A percentile compares a stretch with the other conserved stretches of the same genome.
Conservation (phyloP, 2,329 filamentous ascomycete genomes). For the Endoconidiophora polonica region DNA sequence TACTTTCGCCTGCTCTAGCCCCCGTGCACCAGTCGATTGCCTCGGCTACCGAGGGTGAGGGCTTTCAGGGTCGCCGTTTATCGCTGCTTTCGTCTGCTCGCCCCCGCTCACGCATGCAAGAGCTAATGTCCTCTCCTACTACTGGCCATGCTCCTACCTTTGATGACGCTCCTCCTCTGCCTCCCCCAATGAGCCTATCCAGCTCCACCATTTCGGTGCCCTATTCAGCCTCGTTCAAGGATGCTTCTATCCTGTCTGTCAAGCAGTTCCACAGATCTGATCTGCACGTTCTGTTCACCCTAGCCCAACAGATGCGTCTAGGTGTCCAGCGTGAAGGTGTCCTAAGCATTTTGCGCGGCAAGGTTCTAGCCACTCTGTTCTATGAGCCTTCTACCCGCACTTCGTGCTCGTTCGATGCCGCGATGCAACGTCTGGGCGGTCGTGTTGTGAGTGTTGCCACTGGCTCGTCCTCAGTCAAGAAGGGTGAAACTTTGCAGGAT, state of each 20-base stretch:
- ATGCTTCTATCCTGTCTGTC: conserved; percentile 79
- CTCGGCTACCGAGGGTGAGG: conserved; percentile 6
- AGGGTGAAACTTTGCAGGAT: conserved; percentile 87
- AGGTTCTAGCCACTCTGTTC: conserved; percentile 83
- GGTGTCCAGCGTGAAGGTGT: conserved; percentile 87
- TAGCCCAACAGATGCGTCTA: conserved; percentile 93
- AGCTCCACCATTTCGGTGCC: conserved; percentile 6
- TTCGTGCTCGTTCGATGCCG: conserved; percentile 87
- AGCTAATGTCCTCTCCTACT: conserved; percentile 3
- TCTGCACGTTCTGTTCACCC: conserved; percentile 83
- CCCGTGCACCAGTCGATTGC: conserved; percentile 18
- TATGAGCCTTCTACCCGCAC: conserved; percentile 95
- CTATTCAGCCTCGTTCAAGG: conserved; percentile 56
- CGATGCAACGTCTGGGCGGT: conserved; percentile 94
- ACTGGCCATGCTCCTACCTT: conserved; percentile 1
- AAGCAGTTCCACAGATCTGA: conserved; percentile 77
- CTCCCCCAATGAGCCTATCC: conserved; percentile 8
- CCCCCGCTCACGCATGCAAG: conserved; percentile 11
- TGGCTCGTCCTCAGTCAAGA: conserved; percentile 72
- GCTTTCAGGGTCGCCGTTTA: conserved; percentile 17
- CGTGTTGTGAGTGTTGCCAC: conserved; percentile 70
- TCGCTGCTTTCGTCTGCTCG: conserved; percentile 16
- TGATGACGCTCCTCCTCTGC: conserved; percentile 1
- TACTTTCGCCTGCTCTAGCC: conserved; percentile 42
- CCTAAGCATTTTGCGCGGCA: conserved; percentile 69